Base-by-base conservation (phyloP, 306 rosid genomes). In the Prinsepia uniflora region DNA sequence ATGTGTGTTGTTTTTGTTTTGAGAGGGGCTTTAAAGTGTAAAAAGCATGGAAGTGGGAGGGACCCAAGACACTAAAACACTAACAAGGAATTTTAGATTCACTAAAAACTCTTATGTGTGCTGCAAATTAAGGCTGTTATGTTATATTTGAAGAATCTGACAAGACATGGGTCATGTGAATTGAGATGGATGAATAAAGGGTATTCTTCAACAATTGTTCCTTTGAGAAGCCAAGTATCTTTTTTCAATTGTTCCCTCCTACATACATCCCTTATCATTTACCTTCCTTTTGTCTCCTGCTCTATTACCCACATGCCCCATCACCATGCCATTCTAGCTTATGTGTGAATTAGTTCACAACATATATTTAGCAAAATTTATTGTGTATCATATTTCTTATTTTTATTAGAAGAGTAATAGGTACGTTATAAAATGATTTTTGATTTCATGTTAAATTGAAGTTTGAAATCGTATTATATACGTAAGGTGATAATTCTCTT, bases 201-300 rank as follows among this genome's bases (percentile, higher is more conserved):
- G 76, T 43, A 76, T 73, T 72, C 36, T 30, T 80, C 87, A 87
- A 83, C 84, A 83, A 88, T 79, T 30, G 36, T 30, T 79, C 86
- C 83, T 90, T 78, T 82, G 89, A 87, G 91, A 91, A 88, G 97
- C 92, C 85, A 86, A 81, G 92, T 78, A 89, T 87, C 89, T 83
- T 88, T 81, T 81, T 77, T 72, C 77, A 40, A 74, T 75, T 75
- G 72, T 63, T 82, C 75, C 68, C 44, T 63, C 30, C 67, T 30
- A 30, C 76, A 55, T 67, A 76, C 81, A 72, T 80, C 85, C 75
- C 87, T 59, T 83, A 78, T 88, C 83, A 82, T 78, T 82, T 67
- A 61, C 83, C 49, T 70, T 73, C 77, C 86, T 82, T 83, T 88
- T 87, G 83, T 78, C 82, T 71, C 74, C 64, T 46, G 65, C 79